A percentile compares a stretch with the other conserved stretches of the same genome.
Evolutionary conservation across 2,329 filamentous ascomycete species (phyloP).

Genomic region (Cordyceps militaris): DNA sequence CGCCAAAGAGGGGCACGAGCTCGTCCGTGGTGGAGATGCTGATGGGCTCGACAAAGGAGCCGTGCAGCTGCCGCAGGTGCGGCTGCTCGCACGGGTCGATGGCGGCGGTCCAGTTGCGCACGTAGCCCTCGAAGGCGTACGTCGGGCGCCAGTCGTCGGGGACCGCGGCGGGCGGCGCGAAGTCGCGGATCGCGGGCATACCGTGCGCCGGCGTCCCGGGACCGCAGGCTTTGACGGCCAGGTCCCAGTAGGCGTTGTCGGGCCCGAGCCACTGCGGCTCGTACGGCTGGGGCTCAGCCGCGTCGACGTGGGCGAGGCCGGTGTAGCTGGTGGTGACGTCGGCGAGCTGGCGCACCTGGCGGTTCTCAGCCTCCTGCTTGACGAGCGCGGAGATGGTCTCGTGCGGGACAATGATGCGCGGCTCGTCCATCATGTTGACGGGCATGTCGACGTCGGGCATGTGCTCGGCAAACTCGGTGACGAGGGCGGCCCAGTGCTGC

Average conservation of each 20-base stretch:
- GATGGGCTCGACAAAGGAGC: constrained; percentile 49
- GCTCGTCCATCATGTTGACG: constrained; percentile 58
- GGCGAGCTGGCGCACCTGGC: constrained; percentile 32
- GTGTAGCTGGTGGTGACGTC: constrained; percentile 38
- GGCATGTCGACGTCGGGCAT: constrained; percentile 61
- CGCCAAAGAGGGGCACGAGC: constrained; percentile 54
- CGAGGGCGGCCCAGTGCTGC: constrained; percentile 41
- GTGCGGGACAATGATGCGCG: constrained; percentile 53
- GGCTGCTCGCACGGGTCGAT: constrained; percentile 55
- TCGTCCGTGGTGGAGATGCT: constrained; percentile 45
- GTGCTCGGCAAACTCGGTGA: constrained; percentile 43
- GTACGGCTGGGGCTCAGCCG: constrained; percentile 27
- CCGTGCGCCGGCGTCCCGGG: constrained; percentile 44
- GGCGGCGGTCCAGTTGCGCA: constrained; percentile 52
- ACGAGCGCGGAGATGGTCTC: constrained; percentile 48
- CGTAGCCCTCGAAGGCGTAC: constrained; percentile 39
- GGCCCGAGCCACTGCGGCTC: constrained; percentile 41
- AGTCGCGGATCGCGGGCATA: constrained; percentile 25
- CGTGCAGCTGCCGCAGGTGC: constrained; percentile 43
- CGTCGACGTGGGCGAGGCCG: constrained; percentile 32
- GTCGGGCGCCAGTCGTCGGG: constrained; percentile 28
- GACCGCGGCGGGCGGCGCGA: constrained; percentile 25
- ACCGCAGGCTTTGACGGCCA: constrained; percentile 49
- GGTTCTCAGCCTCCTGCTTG: constrained; percentile 40
- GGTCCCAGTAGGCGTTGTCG: constrained; percentile 51